These are phyloP conservation scores for Daldinia loculata DNA, from an alignment of 495 filamentous ascomycete species.

Conservation along the genomic window DNA sequence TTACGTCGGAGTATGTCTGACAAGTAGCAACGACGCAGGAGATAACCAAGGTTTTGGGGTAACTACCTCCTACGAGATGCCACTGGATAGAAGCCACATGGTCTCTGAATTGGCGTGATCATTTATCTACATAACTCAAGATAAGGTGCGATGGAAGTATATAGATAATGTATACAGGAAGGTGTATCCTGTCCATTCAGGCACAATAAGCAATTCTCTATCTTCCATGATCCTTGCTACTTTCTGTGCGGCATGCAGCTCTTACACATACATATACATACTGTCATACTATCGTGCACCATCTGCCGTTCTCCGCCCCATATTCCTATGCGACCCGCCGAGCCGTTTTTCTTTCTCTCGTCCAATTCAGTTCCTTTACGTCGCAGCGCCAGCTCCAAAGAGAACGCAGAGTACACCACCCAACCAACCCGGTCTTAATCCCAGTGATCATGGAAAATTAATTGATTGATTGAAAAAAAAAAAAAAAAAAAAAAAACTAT, in stretches of 20 bases:
- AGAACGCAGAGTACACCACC: background rate
- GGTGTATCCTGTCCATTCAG: background rate
- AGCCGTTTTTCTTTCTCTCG: background rate
- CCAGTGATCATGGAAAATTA: constrained; percentile 39
- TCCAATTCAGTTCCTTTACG: background rate
- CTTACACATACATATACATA: background rate
- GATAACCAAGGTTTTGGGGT: background rate
- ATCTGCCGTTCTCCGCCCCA: background rate
- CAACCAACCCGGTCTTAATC: constrained; percentile 33
- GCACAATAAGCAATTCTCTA: constrained; percentile 2
- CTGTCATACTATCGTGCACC: too few relatives aligned
- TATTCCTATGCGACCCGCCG: background rate
- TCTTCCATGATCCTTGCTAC: constrained; percentile 8
- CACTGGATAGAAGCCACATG: background rate
- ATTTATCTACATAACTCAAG: background rate
- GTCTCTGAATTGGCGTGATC: background rate
- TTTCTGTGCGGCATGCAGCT: constrained; percentile 14
- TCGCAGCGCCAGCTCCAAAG: background rate
- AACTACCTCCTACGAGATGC: background rate
- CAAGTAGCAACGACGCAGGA: background rate
- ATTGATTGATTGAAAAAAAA: constrained; percentile 39
- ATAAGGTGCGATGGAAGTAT: background rate
- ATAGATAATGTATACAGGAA: background rate
- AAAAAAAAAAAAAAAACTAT: constrained; percentile 18
- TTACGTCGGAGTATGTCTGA: background rate